Evolutionary conservation across 805 yeast genomes (phyloP).

Genomic region (Saccharomycopsis olivae): DNA sequence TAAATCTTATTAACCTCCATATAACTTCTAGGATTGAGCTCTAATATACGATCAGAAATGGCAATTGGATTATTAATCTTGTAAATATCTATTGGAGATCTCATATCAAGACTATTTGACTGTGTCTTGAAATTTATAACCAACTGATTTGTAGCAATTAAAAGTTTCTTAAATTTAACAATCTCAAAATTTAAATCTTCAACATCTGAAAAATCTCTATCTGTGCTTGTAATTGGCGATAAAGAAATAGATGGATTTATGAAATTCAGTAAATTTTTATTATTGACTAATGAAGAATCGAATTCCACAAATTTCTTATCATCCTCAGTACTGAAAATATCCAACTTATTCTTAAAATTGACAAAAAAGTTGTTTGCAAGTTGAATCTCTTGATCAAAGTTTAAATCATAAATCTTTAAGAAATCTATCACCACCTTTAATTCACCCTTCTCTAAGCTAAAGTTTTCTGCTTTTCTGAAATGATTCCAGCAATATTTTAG

Average conservation of each 20-base stretch:
- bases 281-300: constrained; percentile 10
- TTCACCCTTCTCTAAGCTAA: constrained; percentile 14
- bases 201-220: constrained; percentile 6
- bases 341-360: constrained; percentile 3
- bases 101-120: neutral
- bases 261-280: constrained; percentile 5
- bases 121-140: constrained; percentile 12
- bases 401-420: constrained; percentile 12
- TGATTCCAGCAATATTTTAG: constrained; percentile 16
- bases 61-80: constrained; percentile 23
- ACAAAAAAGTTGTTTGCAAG: constrained; percentile 13
- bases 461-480: constrained; percentile 12
- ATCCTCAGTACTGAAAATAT: constrained; percentile 8
- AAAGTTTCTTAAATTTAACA: constrained; percentile 13
- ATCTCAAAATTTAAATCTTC: constrained; percentile 17
- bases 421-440: constrained; percentile 9
- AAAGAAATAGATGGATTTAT: neutral
- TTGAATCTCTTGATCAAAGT: constrained; percentile 11
- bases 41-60: constrained; percentile 28
- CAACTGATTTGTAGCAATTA: constrained; percentile 14
- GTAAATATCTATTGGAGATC: constrained; percentile 10
- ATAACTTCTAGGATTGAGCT: constrained; percentile 34
- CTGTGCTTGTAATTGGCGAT: neutral
- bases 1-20: constrained; percentile 33
- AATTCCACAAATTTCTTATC: constrained; percentile 11